These are phyloP conservation scores for Rhodosporidiobolus sp. DNA, from an alignment of 768 basidiomycete species.

Conservation along the genomic window DNA sequence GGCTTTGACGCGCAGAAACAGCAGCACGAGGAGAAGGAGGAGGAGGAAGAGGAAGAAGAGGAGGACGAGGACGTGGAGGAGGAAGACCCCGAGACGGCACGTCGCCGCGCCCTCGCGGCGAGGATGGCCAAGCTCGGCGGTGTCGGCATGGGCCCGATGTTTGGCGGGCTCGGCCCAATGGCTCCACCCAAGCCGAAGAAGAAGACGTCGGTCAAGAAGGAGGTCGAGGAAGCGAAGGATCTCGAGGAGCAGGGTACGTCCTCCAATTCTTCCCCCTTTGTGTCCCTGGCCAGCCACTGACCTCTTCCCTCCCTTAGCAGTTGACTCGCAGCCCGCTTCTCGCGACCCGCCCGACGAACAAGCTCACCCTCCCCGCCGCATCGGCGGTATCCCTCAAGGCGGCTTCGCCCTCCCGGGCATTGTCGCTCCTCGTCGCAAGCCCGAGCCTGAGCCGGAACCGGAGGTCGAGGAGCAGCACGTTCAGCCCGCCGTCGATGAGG, in stretches of 20 bases:
- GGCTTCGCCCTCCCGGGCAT: constrained; percentile 35
- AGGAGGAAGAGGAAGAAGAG: constrained; percentile 1
- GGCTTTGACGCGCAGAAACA: not conserved
- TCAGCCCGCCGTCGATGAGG: not conserved
- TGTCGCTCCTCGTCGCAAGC: not conserved
- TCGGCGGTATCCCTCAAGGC: constrained; percentile 25
- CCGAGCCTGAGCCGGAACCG: not conserved
- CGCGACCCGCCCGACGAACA: not conserved
- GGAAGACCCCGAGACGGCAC: constrained; percentile 35
- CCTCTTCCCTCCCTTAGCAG: not conserved
- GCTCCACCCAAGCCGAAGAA: not conserved
- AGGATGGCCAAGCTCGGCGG: constrained; percentile 41
- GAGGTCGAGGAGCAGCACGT: not conserved
- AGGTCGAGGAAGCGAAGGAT: constrained; percentile 2
- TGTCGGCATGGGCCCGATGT: constrained; percentile 29
- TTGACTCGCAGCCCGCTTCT: constrained; percentile 6
- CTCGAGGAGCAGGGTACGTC: constrained; percentile 13
- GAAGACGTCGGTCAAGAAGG: constrained; percentile 7
- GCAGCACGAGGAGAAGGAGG: not conserved
- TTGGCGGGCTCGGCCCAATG: constrained; percentile 13
- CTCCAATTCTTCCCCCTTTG: no score
- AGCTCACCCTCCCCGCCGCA: constrained; percentile 16
- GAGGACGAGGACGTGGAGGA: constrained; percentile 31
- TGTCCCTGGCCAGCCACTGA: no score
- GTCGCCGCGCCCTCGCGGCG: constrained; percentile 27